Evolutionary conservation across 2,329 filamentous ascomycete genomes (phyloP).

Genomic region (Paecilomyces niveus): DNA sequence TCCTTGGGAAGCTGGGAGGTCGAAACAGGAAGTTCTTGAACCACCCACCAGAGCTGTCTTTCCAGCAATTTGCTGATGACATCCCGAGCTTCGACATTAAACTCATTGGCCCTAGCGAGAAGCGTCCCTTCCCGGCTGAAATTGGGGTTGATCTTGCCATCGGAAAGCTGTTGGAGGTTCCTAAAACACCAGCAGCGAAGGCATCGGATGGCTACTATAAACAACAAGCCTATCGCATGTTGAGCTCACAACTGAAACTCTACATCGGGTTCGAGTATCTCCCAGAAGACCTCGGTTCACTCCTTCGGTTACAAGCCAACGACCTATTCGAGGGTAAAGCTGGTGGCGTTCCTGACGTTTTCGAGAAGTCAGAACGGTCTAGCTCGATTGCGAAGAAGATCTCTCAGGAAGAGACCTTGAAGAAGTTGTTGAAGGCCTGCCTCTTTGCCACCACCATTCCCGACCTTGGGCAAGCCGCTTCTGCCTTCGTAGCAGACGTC

Average conservation of each 20-base stretch:
- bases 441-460: conserved; percentile 79
- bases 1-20: conserved; percentile 91
- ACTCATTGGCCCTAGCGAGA: conserved; percentile 80
- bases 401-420: conserved; percentile 72
- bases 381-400: conserved; percentile 83
- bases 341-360: conserved; percentile 57
- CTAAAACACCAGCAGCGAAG: conserved; percentile 53
- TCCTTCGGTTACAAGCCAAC: conserved; percentile 82
- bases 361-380: conserved; percentile 69
- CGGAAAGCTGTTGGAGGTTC: conserved; percentile 73
- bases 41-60: conserved; percentile 75
- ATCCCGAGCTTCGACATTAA: conserved; percentile 79
- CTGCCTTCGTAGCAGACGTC: conserved; percentile 67
- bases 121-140: conserved; percentile 78
- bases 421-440: conserved; percentile 80
- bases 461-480: conserved; percentile 70
- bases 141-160: conserved; percentile 86
- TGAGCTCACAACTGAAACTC: conserved; percentile 84
- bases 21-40: conserved; percentile 94
- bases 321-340: conserved; percentile 72
- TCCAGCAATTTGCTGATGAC: conserved; percentile 81
- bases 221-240: conserved; percentile 79
- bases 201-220: conserved; percentile 82
- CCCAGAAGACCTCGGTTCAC: conserved; percentile 78
- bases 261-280: conserved; percentile 80